Evolutionary conservation across 1,284 basidiomycete genomes (phyloP), one percentile per base, ranked within the genome.

Genomic region (Cryptococcus depauperatus): DNA sequence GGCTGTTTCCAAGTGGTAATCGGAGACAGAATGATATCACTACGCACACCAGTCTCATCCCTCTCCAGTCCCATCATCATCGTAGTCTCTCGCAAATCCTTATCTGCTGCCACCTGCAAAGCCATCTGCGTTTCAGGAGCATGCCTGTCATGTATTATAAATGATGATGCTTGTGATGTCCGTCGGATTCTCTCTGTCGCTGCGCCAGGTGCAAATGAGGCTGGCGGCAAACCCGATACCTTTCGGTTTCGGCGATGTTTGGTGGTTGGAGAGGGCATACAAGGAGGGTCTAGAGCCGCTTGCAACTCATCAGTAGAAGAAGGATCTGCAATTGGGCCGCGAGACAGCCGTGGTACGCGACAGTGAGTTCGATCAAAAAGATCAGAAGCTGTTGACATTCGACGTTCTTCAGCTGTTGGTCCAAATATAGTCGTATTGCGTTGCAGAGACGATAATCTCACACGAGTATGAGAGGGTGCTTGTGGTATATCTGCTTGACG

Each of bases 41-140:
- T 66, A 14, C 58, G 41, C 25, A 48, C 34, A n/a, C 40, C 49
- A 19, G 52, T 44, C 23, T 63, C 60, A 30, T 59, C 61, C 38
- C 55, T 48, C n/a, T 63, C 61, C n/a, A 70, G 45, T 7, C 63
- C 65, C 51, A 66, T 56, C 50, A 68, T 52, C 61, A 72, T 63
- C 3, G 69, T 72, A 9, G 70, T 72, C 45, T 73, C 72, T 29
- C 69, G 52, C 26, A 69, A 37, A 53, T 70, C 69, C 35, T 53
- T 48, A 19, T 63, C 59, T 1, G 49, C 61, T 80, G 82, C 76
- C 79, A 80, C 85, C 56, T 79, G 80, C 0, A 79, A 74, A 1
- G 52, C 50, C 28, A 50, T 50, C 34, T 44, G 47, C 4, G 41
- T 37, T 22, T 43, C 25, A 18, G 35, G 37, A 14, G 27, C 53